Evolutionary conservation across 192 early-diverging fungal species (phyloP), one percentile per base, ranked within the genome.

Genomic region (Coemansia sp.): DNA sequence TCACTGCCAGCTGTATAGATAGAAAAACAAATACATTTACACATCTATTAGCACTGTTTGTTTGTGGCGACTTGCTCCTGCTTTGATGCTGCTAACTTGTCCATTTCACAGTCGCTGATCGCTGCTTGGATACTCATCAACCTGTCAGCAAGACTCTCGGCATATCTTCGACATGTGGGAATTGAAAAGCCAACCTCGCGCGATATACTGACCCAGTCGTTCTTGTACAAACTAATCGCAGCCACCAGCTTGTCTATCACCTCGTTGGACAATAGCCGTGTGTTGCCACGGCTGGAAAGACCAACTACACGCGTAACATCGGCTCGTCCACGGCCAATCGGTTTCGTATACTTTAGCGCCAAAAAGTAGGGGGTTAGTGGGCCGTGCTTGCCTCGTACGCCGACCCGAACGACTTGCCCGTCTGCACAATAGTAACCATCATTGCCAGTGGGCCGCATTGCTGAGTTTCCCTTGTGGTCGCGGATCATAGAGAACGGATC

Each of bases 161-260:
- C 74, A 39, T 71, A 67, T 34, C 10, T 53, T 36, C 75, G 41
- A 36, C 80, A 82, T n/a, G 29, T 29, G 6, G 5, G 18, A 24
- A 66, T 73, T 12, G 73, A 62, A 29, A 75, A 52, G 10, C 73
- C 74, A 16, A 79, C 62, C 31, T 72, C 62, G 61, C 71, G 69
- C n/a, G 81, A 79, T 65, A 83, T 69, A 55, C 60, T 53, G 13
- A 79, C 47, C 81, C 81, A 83, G 74, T 83, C 81, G 64, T 73
- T 75, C 29, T 43, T 53, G 46, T 79, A 50, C 22, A 34, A 40
- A n/a, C 43, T 34, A 4, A 83, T 50, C 5, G 81, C 81, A 8
- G 73, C 63, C 3, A 83, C 36, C 52, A 83, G 65, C 65, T 75
- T 73, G 10, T 83, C 74, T 3, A 73, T 70, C 0, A 31, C 47